Conservation (phyloP, 129 eudicot genomes). For the Arctium lappa region DNA sequence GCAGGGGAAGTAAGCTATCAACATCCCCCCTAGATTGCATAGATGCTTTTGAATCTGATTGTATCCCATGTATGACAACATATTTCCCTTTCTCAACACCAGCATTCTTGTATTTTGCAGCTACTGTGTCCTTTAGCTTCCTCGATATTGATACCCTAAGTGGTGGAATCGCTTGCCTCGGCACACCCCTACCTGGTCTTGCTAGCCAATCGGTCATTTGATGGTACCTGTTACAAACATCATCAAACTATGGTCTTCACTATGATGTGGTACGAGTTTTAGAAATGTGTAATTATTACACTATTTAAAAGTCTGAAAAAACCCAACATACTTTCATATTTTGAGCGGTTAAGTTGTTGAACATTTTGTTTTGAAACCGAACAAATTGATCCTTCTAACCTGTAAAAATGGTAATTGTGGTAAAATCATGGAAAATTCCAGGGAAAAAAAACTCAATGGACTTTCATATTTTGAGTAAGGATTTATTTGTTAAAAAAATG, state of each 20-base stretch:
- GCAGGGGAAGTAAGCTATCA: constrained; percentile 84
- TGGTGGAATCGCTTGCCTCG: constrained; percentile 70
- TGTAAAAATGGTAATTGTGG: neutral
- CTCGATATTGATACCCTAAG: constrained; percentile 77
- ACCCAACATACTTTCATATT: neutral
- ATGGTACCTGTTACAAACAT: constrained; percentile 54
- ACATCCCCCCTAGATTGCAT: constrained; percentile 89
- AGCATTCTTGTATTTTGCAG: constrained; percentile 61
- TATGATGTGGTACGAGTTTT: neutral
- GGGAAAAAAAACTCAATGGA: neutral
- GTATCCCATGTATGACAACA: constrained; percentile 81
- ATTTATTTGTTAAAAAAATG: neutral
- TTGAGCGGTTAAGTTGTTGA: neutral
- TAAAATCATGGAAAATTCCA: neutral
- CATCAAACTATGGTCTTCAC: neutral
- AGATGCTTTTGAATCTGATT: constrained; percentile 88
- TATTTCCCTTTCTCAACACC: constrained; percentile 83
- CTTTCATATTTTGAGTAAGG: neutral
- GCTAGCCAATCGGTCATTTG: constrained; percentile 90
- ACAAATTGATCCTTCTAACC: neutral
- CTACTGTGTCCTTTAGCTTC: constrained; percentile 73
- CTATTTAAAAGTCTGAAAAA: neutral
- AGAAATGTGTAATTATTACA: neutral
- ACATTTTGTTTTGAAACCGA: too few species aligned
- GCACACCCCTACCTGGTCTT: constrained; percentile 68